Evolutionary conservation across 192 early-diverging fungal genomes (phyloP).

Genomic region (Coemansia sp.): DNA sequence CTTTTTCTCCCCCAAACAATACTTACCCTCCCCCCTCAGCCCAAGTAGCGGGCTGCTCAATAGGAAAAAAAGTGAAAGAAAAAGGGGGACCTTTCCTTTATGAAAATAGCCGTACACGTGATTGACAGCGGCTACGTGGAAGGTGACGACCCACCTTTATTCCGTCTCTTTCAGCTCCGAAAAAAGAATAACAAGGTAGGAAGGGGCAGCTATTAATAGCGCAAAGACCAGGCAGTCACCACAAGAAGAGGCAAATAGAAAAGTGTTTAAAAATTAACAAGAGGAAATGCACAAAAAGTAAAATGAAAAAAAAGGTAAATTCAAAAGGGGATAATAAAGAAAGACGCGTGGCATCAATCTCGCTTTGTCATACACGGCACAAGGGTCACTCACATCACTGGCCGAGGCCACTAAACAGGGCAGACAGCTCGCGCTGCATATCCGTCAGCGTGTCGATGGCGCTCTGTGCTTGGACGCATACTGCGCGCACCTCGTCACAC

Average conservation of each 20-base stretch:
- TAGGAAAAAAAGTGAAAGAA: neutral
- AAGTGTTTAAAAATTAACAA: neutral
- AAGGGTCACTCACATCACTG: neutral
- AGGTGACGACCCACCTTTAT: neutral
- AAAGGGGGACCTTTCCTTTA: neutral
- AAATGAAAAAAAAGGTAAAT: neutral
- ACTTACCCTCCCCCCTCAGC: no score
- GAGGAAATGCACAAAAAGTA: neutral
- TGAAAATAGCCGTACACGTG: neutral
- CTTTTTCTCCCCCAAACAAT: neutral
- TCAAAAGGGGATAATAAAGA: neutral
- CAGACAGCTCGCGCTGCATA: neutral
- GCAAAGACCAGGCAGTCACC: neutral
- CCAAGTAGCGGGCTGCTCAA: no score
- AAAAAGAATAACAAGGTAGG: neutral
- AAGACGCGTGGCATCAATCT: no score
- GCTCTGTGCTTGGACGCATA: slow-evolving; percentile 2
- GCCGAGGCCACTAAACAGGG: neutral
- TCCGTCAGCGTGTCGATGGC: neutral
- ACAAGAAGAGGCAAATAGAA: neutral
- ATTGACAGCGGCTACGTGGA: neutral
- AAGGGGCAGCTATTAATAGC: neutral
- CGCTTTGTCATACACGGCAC: no score
- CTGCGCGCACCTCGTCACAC: neutral
- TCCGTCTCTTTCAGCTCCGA: neutral